Base-by-base conservation (phyloP, 2,329 filamentous ascomycete species). In the Polytolypa hystricis region DNA sequence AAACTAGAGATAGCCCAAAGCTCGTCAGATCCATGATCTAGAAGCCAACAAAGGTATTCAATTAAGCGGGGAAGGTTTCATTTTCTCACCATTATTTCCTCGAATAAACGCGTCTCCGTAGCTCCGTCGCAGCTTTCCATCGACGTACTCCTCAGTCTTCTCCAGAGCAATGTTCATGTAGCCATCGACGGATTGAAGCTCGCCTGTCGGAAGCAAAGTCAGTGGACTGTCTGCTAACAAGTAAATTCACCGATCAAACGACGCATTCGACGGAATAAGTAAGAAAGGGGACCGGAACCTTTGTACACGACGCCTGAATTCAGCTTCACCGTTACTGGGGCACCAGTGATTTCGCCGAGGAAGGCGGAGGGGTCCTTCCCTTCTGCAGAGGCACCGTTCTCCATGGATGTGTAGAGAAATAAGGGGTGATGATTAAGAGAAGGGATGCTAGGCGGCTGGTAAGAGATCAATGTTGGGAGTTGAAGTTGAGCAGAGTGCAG, bases 151-250 rank as follows among this genome's bases (percentile, higher is more conserved):
- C 47, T 84, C 80, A 14, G 86, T 93, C 65, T 94, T 91, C 62
- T 98, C 91, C 19, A 98, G 74, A 9, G 91, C 89, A 58, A 98
- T 95, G 66, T 98, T 98, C 91, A 98, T 98, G 66, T 96, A 98
- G 35, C 91, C 91, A 61, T 98, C 91, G 33, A 98, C 89, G 1
- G 87, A 94, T 59, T 96, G 87, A 25, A 96, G 73, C 58, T 95
- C 86, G 49, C 91, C 89, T 95, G n/a, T n/a, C n/a, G 44, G 12
- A 21, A 8, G 3, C 20, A 12, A 18, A 10, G 4, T 30, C n/a
- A 40, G 21, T 29, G n/a, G 11, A 25, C 15, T 26, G 28, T 11
- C 16, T 16, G 30, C 11, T n/a, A n/a, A n/a, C n/a, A n/a, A n/a
- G n/a, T n/a, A n/a, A n/a, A n/a, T n/a, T n/a, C n/a, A n/a, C n/a